Evolutionary conservation across 257 asterid species (phyloP), one percentile per base, ranked within the genome.

Genomic region (Primulina huaijiensis): DNA sequence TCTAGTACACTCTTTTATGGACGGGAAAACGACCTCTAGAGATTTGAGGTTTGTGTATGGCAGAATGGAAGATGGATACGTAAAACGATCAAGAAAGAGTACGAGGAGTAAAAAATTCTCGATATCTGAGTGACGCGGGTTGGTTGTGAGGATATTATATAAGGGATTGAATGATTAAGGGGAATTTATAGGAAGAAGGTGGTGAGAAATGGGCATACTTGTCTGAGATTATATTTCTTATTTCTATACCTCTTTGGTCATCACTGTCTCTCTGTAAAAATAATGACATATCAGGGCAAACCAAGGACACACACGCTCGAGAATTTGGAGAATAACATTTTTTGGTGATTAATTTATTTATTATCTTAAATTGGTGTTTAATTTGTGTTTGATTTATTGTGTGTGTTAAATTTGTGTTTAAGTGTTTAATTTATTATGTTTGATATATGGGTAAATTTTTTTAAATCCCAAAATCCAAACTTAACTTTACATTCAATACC

Each of bases 191-290:
- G 52, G 37, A 75, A 77, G 85, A 79, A 81, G 82, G 78, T 80
- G 85, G 75, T 75, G 73, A 76, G 82, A 76, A 81, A 73, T 43
- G 86, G 67, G 75, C 46, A 53, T 37, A 69, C 67, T 30, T n/a
- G 60, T 75, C 52, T 67, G 58, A 71, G 77, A 78, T 75, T 76
- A 72, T 67, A 23, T 16, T 40, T 73, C 65, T 64, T 62, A 43
- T 40, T 55, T 70, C 25, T 73, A 35, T 77, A 55, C 60, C 33
- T 65, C 55, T 62, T 52, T 35, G 62, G 40, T 56, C 25, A 71
- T 72, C 72, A 67, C 77, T 75, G 6, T 87, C 84, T 82, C 68
- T 73, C 79, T 79, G 84, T 77, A 77, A 78, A 72, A 80, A 64
- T 56, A 75, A 77, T 73, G 75, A 79, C 80, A 82, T 63, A 72